Conservation (phyloP, 1,284 basidiomycete genomes). For the Ustilago curta region DNA sequence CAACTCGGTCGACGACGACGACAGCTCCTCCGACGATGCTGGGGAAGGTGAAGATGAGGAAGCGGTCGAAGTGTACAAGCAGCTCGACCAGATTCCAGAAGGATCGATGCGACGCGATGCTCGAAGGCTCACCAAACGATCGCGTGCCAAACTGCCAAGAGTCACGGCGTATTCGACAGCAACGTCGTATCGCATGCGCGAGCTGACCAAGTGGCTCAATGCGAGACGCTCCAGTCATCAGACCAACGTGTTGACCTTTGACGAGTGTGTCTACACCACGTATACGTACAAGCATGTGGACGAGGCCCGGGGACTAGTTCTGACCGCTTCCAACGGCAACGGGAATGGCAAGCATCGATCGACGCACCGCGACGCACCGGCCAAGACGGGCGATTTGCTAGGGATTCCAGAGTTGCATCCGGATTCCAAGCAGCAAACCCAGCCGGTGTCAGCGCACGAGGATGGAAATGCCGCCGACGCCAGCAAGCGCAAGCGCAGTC, state of each 20-base stretch:
- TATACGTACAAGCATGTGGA: conserved; percentile 67
- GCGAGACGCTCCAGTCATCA: conserved; percentile 83
- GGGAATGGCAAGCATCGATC: conserved; percentile 19
- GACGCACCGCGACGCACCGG: background rate
- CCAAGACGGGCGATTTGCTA: conserved; percentile 62
- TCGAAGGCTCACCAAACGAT: conserved; percentile 87
- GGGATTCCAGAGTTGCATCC: conserved; percentile 63
- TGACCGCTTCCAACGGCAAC: conserved; percentile 19
- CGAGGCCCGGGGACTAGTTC: conserved; percentile 52
- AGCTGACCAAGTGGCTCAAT: conserved; percentile 87
- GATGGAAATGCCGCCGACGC: conserved; percentile 12
- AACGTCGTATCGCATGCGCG: conserved; percentile 88
- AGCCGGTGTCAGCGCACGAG: conserved; percentile 28
- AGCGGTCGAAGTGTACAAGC: conserved; percentile 54
- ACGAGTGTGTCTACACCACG: conserved; percentile 68
- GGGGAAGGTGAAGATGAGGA: conserved; percentile 60
- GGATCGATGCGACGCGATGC: conserved; percentile 93
- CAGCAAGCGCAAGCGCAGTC: conserved; percentile 35
- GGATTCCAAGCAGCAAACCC: conserved; percentile 10
- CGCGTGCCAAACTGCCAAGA: conserved; percentile 90
- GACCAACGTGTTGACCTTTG: conserved; percentile 72
- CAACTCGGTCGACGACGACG: conserved; percentile 41
- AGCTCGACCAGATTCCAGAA: conserved; percentile 78
- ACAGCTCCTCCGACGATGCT: conserved; percentile 44
- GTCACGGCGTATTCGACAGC: conserved; percentile 96